A percentile compares a stretch with the other conserved stretches of the same genome.
Conservation (phyloP, 2,329 filamentous ascomycete genomes). For the Penicillium sp. region DNA sequence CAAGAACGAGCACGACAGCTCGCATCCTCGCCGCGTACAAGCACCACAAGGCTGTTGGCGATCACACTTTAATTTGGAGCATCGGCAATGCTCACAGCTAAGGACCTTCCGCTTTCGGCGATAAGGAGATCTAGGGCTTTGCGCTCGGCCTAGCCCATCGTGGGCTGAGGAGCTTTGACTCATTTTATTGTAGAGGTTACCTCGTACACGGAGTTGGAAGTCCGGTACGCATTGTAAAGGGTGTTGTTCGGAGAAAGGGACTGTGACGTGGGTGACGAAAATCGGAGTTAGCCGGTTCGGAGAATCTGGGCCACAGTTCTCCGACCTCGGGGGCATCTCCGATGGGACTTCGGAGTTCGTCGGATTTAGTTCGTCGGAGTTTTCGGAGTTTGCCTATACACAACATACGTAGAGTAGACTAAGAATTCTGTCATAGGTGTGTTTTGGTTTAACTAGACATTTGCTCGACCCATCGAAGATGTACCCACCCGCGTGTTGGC, state of each 20-base stretch:
- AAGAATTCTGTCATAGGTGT: too few species aligned
- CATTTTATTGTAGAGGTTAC: neutral
- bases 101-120: neutral
- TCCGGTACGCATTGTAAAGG: neutral
- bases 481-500: too few species aligned
- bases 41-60: neutral
- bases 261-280: neutral
- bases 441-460: neutral
- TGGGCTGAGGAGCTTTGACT: neutral
- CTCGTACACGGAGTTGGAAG: neutral
- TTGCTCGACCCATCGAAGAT: neutral
- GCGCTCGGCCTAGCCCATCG: neutral
- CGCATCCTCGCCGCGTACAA: neutral
- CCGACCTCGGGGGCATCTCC: neutral
- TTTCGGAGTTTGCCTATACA: too few species aligned
- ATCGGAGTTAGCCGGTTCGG: neutral
- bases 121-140: neutral
- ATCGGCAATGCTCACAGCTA: neutral
- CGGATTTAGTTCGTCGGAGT: neutral
- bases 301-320: neutral
- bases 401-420: neutral
- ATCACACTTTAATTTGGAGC: neutral
- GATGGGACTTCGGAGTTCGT: neutral
- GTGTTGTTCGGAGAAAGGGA: neutral
- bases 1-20: neutral